Evolutionary conservation across 192 early-diverging fungal species (phyloP).

Genomic region (Podila epigama): DNA sequence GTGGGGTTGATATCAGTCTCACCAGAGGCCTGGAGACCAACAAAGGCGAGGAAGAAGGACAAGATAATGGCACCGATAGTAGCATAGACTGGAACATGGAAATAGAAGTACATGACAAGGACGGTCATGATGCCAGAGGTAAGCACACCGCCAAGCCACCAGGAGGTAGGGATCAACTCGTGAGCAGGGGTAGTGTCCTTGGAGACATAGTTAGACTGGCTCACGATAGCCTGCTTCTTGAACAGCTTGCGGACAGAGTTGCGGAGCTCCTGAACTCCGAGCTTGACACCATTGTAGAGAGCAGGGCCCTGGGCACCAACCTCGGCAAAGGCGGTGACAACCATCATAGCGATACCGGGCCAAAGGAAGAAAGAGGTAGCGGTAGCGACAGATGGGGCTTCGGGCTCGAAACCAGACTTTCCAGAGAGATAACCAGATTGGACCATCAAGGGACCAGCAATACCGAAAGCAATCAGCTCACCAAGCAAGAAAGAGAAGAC

Average conservation of each 20-base stretch:
- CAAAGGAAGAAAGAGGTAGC: slow-evolving; percentile 73
- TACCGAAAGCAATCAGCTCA: slow-evolving; percentile 60
- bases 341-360: slow-evolving; percentile 75
- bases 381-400: slow-evolving; percentile 31
- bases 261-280: slow-evolving; percentile 14
- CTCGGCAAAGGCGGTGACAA: slow-evolving; percentile 69
- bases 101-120: slow-evolving; percentile 61
- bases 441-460: slow-evolving; percentile 65
- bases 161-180: slow-evolving; percentile 61
- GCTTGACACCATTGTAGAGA: slow-evolving; percentile 55
- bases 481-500: slow-evolving; percentile 64
- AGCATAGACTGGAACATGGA: slow-evolving; percentile 65
- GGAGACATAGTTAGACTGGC: slow-evolving; percentile 48
- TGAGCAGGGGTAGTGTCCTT: slow-evolving; percentile 44
- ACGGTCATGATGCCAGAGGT: slow-evolving; percentile 61
- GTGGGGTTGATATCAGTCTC: slow-evolving; percentile 76
- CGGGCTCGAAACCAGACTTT: slow-evolving; percentile 34
- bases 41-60: slow-evolving; percentile 70
- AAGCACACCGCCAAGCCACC: slow-evolving; percentile 63
- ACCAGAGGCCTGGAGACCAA: slow-evolving; percentile 69
- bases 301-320: slow-evolving; percentile 54
- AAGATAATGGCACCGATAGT: slow-evolving; percentile 67
- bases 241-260: slow-evolving; percentile 16
- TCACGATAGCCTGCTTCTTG: slow-evolving; percentile 9
- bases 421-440: slow-evolving; percentile 38